Evolutionary conservation across 2,329 filamentous ascomycete species (phyloP).

Genomic region (Ophiocordyceps camponoti-rufipedis): DNA sequence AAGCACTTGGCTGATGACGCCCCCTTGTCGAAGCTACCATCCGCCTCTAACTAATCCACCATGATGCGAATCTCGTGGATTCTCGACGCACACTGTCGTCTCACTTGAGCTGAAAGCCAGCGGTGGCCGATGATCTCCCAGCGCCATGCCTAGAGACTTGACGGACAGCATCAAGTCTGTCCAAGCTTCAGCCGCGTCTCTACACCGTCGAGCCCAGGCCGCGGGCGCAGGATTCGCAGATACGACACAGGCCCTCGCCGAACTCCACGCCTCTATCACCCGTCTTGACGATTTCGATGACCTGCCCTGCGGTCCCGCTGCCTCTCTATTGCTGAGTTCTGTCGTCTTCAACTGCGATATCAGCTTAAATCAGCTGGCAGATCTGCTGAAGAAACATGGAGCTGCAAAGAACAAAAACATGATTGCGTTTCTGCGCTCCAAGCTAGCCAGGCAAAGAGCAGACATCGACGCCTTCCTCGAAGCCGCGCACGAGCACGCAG

Average conservation of each 20-base stretch:
- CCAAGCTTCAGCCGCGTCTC: neutral
- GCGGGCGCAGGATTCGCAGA: neutral
- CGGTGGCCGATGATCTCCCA: neutral
- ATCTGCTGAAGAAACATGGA: neutral
- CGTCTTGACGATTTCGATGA: neutral
- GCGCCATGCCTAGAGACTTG: neutral
- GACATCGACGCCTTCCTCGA: neutral
- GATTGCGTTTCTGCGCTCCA: neutral
- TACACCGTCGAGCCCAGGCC: neutral
- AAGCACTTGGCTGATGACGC: neutral
- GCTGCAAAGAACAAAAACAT: neutral
- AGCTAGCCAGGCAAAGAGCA: neutral
- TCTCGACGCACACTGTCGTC: neutral
- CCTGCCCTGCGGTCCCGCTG: neutral
- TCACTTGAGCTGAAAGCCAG: neutral
- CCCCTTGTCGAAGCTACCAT: neutral
- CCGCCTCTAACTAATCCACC: neutral
- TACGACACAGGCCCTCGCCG: neutral
- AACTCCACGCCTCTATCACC: neutral
- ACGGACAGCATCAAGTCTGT: neutral
- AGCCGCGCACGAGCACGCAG: neutral
- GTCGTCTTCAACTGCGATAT: neutral
- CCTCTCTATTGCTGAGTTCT: neutral
- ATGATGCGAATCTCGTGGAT: neutral
- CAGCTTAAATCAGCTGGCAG: neutral